A percentile compares a stretch with the other conserved stretches of the same genome.
These are phyloP conservation scores for Entoloma clypeatum DNA, from an alignment of 1,284 basidiomycete species.

Conservation along the genomic window DNA sequence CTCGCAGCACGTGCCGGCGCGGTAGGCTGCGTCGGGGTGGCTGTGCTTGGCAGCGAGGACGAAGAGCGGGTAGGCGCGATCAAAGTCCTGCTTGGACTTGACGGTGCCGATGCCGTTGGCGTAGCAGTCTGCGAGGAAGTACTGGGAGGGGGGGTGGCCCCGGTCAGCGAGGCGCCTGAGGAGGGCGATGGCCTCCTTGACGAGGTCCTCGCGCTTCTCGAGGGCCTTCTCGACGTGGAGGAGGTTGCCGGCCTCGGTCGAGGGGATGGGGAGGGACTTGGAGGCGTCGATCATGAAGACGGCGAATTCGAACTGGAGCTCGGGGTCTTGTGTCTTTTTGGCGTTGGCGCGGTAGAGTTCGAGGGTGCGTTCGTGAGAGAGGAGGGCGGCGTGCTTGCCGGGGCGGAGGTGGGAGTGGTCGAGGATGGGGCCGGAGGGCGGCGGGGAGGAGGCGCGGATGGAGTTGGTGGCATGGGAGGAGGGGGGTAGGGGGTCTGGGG, in stretches of 20 bases:
- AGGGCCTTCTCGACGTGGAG: conserved; percentile 77
- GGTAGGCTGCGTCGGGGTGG: conserved; percentile 95
- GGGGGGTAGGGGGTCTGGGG: conserved; percentile 21
- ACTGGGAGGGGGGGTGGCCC: conserved; percentile 92
- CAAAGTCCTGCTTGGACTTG: conserved; percentile 91
- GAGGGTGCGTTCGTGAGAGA: conserved; percentile 93
- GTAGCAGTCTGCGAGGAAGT: conserved; percentile 97
- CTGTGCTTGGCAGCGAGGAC: conserved; percentile 96
- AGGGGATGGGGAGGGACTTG: conserved; percentile 79
- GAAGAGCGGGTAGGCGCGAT: conserved; percentile 94
- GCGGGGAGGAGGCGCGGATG: conserved; percentile 49
- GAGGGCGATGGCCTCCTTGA: conserved; percentile 82
- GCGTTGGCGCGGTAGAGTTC: conserved; percentile 97
- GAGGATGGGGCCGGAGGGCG: conserved; percentile 64
- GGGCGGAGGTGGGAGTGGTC: conserved; percentile 94
- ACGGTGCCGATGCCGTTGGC: conserved; percentile 94
- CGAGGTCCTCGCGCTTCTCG: conserved; percentile 82
- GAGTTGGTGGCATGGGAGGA: conserved; percentile 41
- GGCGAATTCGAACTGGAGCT: conserved; percentile 96
- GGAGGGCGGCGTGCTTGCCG: conserved; percentile 87
- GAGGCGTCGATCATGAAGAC: conserved; percentile 98
- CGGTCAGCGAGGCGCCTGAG: conserved; percentile 91
- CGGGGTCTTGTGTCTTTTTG: conserved; percentile 98
- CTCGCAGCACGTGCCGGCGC: conserved; percentile 96
- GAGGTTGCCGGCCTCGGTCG: conserved; percentile 61